A percentile compares a stretch with the other conserved stretches of the same genome.
Conservation (phyloP, 352 stramenopile species). For the Pythium myriotylum region DNA sequence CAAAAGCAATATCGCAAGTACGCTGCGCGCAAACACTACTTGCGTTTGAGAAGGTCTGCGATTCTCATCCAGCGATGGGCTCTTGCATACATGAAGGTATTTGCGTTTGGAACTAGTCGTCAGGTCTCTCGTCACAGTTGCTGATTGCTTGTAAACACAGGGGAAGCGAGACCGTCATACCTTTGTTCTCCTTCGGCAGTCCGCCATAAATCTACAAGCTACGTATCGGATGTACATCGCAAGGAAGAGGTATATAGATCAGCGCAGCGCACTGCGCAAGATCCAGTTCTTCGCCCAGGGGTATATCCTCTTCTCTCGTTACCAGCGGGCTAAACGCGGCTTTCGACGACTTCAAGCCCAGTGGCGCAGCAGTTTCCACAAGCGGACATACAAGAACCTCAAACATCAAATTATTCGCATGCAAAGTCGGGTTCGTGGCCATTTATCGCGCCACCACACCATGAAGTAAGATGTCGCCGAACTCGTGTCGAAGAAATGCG, state of each 20-base stretch:
- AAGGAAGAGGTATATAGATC: conserved; percentile 29
- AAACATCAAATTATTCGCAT: conserved; percentile 62
- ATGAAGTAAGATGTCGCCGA: conserved; percentile 38
- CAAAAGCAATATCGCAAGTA: conserved; percentile 81
- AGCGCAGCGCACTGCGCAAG: conserved; percentile 20
- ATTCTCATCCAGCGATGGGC: conserved; percentile 60
- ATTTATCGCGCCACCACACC: conserved; percentile 60
- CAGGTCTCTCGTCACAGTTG: too few relatives aligned
- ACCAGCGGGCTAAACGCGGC: conserved; percentile 45
- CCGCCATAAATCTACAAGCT: conserved; percentile 50
- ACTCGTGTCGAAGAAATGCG: neutral
- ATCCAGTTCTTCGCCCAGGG: conserved; percentile 47
- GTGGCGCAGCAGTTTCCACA: conserved; percentile 68
- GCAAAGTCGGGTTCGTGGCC: conserved; percentile 64
- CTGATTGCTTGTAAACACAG: conserved; percentile 12
- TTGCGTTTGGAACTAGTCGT: neutral
- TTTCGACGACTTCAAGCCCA: conserved; percentile 65
- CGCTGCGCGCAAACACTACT: conserved; percentile 53
- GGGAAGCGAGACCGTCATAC: conserved; percentile 32
- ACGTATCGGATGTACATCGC: conserved; percentile 39
- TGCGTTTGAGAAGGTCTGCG: conserved; percentile 34
- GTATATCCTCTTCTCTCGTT: conserved; percentile 50
- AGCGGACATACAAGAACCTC: conserved; percentile 61
- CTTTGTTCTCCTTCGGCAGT: conserved; percentile 35
- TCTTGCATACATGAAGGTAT: conserved; percentile 57